Evolutionary conservation across 805 yeast genomes (phyloP), one percentile per base, ranked within the genome.

Genomic region (Kodamaea neixiangensis): DNA sequence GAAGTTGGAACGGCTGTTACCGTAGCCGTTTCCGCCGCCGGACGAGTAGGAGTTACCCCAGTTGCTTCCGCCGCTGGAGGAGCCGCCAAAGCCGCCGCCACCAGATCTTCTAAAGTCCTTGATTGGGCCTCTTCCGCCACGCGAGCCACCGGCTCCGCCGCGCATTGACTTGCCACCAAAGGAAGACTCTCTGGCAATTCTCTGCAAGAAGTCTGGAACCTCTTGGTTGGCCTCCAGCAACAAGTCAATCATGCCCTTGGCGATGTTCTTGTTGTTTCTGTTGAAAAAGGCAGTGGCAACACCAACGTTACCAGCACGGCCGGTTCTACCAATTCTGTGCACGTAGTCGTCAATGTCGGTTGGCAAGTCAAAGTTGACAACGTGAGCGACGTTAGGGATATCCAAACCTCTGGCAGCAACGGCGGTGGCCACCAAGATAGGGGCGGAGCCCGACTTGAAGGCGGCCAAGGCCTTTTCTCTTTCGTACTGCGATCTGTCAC

Each of bases 301-400:
- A 88, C 99, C 99, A 56, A 87, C 85, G 79, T 94, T 94, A 82
- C 99, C 99, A 65, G 99, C 99, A 85, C 99, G 94, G 77, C 99
- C 99, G 67, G 99, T 94, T 85, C 99, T 93, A 83, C 99, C 99
- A 69, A 94, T 94, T 80, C 99, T 89, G 80, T 94, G 99, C 53
- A 94, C 99, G 69, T 94, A 94, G 75, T 94, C 99, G 73, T 94
- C 99, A 66, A 94, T 88, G 73, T 94, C 98, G 68, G 87, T 79
- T 71, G 99, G 99, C 71, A 94, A 80, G 71, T 94, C 99, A 72
- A 87, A 94, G 83, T 94, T 94, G 76, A 94, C 87, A 67, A 94
- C 99, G 70, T 93, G 98, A 45, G 96, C 87, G 63, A 94, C 99
- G 71, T 94, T 94, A 71, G 99, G 98, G 80, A 94, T 94, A 83